Percentiles rank a stretch among this genome's conserved stretches.
These are phyloP conservation scores for Dipteronia dyeriana DNA, from an alignment of 345 rosid genomes.

Conservation along the genomic window DNA sequence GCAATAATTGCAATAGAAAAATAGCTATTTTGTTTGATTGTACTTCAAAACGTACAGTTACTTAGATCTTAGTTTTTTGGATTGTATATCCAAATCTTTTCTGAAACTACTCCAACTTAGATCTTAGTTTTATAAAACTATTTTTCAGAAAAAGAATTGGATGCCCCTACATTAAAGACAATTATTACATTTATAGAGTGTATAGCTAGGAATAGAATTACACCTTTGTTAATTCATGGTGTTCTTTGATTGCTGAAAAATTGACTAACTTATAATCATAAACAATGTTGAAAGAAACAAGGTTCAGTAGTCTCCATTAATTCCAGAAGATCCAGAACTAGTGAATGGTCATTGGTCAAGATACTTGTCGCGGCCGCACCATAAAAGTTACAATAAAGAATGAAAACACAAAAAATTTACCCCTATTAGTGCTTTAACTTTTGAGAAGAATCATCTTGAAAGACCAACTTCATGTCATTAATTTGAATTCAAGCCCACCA, in stretches of 20 bases:
- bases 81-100: too few relatives aligned
- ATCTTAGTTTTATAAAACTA: too few relatives aligned
- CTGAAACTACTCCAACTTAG: too few relatives aligned
- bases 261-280: not conserved
- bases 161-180: not conserved
- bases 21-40: too few relatives aligned
- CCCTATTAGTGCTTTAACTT: not conserved
- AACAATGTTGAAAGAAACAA: not conserved
- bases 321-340: not conserved
- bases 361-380: not conserved
- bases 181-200: not conserved
- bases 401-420: too few relatives aligned
- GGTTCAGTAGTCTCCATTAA: not conserved
- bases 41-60: too few relatives aligned
- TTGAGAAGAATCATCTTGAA: constrained; percentile 4
- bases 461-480: not conserved
- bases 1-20: too few relatives aligned
- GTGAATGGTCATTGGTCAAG: not conserved
- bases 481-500: constrained; percentile 17
- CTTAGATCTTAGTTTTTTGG: too few relatives aligned
- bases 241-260: not conserved
- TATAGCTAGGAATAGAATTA: not conserved
- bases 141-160: not conserved
- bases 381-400: too few relatives aligned
- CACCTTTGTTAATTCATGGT: not conserved